Evolutionary conservation across 2,329 filamentous ascomycete species (phyloP), one percentile per base, ranked within the genome.

Genomic region (Penicillium sp.): DNA sequence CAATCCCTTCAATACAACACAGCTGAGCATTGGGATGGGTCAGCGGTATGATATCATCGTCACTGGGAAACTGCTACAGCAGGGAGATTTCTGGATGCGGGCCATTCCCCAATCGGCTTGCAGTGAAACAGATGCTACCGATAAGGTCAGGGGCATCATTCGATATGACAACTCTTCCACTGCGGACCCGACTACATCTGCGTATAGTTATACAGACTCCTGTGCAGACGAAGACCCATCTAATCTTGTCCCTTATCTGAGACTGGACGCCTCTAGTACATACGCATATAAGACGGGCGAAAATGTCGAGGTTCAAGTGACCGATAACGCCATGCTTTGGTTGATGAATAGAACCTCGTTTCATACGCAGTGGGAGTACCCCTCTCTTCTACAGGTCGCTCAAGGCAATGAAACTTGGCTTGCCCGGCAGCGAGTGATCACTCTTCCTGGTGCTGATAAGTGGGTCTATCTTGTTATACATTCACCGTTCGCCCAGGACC

Each of bases 11-110:
- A 52, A 40, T 23, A 31, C 54, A 1, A 43, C 18, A 13, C 45
- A 52, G 16, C 29, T 56, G 7, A 49, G 33, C n/a, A 49, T 56
- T 7, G 49, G 45, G 9, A 52, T 56, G 48, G 59, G 57, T 5
- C 59, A 62, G 40, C 48, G 79, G 3, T 79, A 79, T 60, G 79
- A 82, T 56, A 60, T 82, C 5, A 67, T 83, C 21, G 71, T 82
- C 8, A 68, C 68, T 7, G 79, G 77, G 5, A 56, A 52, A 19
- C 64, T 79, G 50, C 69, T 75, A 40, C 54, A 61, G 0, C 60
- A 61, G 11, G 61, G 54, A 9, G 61, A 74, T 63, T 83, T 80
- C 63, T 83, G 79, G 79, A 48, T 68, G 34, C 60, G 67, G 10
- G 63, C 66, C 10, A 52, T 52, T 23, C 49, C 49, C 5, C 48